These are phyloP conservation scores for Tolypocladium ophioglossoides DNA, from an alignment of 2,329 filamentous ascomycete genomes.

Conservation along the genomic window DNA sequence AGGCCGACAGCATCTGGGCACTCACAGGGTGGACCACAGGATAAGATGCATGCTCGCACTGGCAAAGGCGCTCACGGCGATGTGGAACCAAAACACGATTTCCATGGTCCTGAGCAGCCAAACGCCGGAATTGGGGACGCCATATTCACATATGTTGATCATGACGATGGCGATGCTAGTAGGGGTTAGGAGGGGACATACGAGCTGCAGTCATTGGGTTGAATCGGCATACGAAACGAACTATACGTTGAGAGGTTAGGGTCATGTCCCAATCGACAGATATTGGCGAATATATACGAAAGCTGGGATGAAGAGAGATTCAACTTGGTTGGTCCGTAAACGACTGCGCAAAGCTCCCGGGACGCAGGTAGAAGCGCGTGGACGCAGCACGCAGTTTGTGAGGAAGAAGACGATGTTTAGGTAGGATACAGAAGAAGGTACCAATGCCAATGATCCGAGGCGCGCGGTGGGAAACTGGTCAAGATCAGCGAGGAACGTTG, in stretches of 20 bases:
- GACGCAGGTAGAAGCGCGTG: conserved; percentile 58
- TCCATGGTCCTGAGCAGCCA: conserved; percentile 54
- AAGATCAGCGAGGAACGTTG: neutral
- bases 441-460: conserved; percentile 49
- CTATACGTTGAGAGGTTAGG: too few species aligned
- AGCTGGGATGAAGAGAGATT: conserved; percentile 67
- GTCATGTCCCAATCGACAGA: too few species aligned
- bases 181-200: too few species aligned
- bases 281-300: conserved; percentile 21
- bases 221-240: too few species aligned
- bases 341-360: conserved; percentile 59
- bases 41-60: conserved; percentile 66
- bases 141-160: conserved; percentile 72
- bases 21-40: conserved; percentile 52
- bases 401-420: conserved; percentile 53
- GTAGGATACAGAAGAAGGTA: conserved; percentile 50
- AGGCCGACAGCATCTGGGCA: neutral
- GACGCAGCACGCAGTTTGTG: conserved; percentile 49
- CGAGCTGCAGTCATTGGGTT: too few species aligned
- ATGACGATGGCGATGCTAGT: conserved; percentile 57
- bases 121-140: conserved; percentile 45
- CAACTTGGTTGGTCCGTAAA: conserved; percentile 67
- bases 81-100: conserved; percentile 66
- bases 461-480: conserved; percentile 16
- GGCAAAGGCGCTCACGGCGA: conserved; percentile 52